Evolutionary conservation across 2,329 filamentous ascomycete genomes (phyloP), one percentile per base, ranked within the genome.

Genomic region (Dothideomycetidae sp.): DNA sequence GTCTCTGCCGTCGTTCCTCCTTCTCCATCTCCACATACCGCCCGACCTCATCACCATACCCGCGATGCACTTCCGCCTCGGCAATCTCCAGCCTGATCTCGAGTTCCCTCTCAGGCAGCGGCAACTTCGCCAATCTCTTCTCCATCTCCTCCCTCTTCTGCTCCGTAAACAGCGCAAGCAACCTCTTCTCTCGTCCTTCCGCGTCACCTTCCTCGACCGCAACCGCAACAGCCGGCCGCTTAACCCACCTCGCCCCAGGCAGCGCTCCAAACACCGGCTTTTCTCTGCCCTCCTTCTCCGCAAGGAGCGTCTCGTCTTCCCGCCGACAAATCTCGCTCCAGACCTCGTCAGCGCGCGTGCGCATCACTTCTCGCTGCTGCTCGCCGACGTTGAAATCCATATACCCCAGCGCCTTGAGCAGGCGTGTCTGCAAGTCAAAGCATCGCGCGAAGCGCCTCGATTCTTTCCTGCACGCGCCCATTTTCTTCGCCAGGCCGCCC

Each of bases 261-360:
- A 75, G 55, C 5, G 73, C 66, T 32, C 72, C 63, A 50, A 81
- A 76, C 13, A 63, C 60, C 0, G 80, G 78, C 31, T 66, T 53
- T 50, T 50, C 62, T 50, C 51, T 57, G 45, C 52, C 71, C 57
- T 58, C 69, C 37, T 68, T 64, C 56, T 75, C 75, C 23, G 79
- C 81, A 50, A 75, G 69, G 45, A 80, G 73, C n/a, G 81, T 74
- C 44, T 70, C 71, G 13, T 66, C 67, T 59, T 98, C 88, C 54
- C 93, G 84, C 43, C 74, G 70, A 26, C 93, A 59, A 77, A 96
- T 84, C 48, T 80, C 75, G 51, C 88, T 81, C 59, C 85, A 98
- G 29, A 98, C 68, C 45, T 73, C 74, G 62, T 98, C 90, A 42
- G 88, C 88, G 57, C 94, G 86, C 78, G 96, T 83, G 60, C 96